Evolutionary conservation across 2,329 filamentous ascomycete genomes (phyloP), one percentile per base, ranked within the genome.

Genomic region (Knufia fluminis): DNA sequence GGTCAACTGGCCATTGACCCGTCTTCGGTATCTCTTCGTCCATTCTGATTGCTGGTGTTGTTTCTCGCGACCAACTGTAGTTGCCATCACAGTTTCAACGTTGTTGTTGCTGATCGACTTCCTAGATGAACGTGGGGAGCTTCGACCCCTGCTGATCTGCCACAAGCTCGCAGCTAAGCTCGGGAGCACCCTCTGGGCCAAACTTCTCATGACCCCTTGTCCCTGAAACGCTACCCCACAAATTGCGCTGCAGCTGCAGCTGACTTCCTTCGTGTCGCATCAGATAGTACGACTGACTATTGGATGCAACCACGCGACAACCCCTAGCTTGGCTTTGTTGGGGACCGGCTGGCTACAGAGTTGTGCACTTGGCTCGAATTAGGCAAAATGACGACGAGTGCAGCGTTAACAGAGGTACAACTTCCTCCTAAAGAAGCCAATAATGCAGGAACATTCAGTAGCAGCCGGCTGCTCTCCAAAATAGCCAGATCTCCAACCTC

Each of bases 1-100:
- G 80, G 57, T 76, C 77, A 33, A 79, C 77, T n/a, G 80, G 80
- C 80, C 79, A 83, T 56, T 78, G 61, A 46, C 79, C 79, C 22
- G 69, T 63, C 45, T 66, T 57, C 49, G 80, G 79, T 32, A 80
- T 64, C 28, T 53, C 38, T 48, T 39, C 35, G 19, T 51, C 33
- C 31, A 47, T 47, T 23, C 20, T 26, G n/a, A 19, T 12, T 28
- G 10, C 9, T 20, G 14, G 42, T 45, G 42, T 20, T 45, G 17
- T 32, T 8, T 24, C 12, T 9, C 22, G 40, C 22, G 8, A 26
- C 14, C 40, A 8, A 20, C 16, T 10, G 16, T 32, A 28, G 28
- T 26, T 26, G 43, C 28, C 20, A 20, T 22, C 31, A n/a, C 28
- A 26, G n/a, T 10, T 23, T 19, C 28, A 14, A 16, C 9, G 14